phyloP scores from a whole-genome alignment of 768 basidiomycete genomes.

The Guyanaporus albipodus region DNA sequence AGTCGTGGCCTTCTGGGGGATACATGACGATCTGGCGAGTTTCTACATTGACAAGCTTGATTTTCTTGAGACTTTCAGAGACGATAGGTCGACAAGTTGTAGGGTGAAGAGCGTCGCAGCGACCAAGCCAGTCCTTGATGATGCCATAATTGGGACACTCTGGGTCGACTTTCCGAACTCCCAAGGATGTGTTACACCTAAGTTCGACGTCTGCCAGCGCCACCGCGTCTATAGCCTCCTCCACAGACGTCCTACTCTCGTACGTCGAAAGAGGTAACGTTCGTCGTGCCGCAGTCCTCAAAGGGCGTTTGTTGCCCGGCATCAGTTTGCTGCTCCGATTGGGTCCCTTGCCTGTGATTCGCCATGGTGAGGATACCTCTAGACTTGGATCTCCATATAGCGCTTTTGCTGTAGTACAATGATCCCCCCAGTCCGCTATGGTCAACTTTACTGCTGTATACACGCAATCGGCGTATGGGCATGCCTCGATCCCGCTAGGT shows the following conservation, averaged over 20 bases:
- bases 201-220: neutral
- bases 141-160: neutral
- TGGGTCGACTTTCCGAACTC: slow-evolving; percentile 4
- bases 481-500: neutral
- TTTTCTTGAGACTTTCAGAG: slow-evolving; percentile 4
- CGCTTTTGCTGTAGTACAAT: no score
- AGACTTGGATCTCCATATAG: no score
- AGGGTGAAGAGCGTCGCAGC: slow-evolving; percentile 8
- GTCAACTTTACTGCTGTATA: slow-evolving; percentile 8
- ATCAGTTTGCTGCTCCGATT: no score
- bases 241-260: no score
- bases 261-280: no score
- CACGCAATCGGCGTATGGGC: slow-evolving; percentile 8
- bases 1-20: slow-evolving; percentile 6
- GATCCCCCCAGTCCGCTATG: no score
- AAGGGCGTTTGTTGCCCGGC: no score
- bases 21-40: slow-evolving; percentile 7
- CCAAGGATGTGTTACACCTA: neutral
- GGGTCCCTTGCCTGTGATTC: no score
- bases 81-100: slow-evolving; percentile 1
- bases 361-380: no score
- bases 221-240: slow-evolving; percentile 4
- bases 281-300: no score
- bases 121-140: slow-evolving; percentile 9
- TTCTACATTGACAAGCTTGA: slow-evolving; percentile 9